Conservation (phyloP, 108 stramenopile species). For the Nannochloropsis oceanica region DNA sequence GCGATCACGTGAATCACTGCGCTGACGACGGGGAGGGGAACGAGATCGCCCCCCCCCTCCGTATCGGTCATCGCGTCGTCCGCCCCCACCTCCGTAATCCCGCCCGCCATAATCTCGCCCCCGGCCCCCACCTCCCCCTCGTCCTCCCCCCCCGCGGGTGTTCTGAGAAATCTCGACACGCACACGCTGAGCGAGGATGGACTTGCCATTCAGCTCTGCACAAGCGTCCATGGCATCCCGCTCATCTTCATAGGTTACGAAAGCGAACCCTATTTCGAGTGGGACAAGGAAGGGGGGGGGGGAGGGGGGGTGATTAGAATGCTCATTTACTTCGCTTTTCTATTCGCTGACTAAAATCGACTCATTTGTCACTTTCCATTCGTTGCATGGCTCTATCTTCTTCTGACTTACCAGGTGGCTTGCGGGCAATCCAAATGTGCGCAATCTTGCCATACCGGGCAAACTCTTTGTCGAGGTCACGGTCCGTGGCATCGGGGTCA, state of each 20-base stretch:
- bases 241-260: neutral
- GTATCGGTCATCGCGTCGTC: neutral
- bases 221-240: neutral
- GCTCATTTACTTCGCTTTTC: neutral
- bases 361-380: too few species aligned
- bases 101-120: neutral
- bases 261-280: neutral
- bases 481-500: neutral
- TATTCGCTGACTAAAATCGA: neutral
- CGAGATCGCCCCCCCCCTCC: neutral
- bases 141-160: neutral
- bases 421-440: neutral
- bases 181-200: neutral
- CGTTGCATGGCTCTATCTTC: neutral
- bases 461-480: neutral
- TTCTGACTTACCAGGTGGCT: neutral
- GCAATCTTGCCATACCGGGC: neutral
- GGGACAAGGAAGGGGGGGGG: neutral
- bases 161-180: neutral
- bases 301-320: neutral
- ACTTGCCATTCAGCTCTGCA: neutral
- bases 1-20: neutral
- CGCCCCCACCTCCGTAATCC: neutral
- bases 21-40: neutral
- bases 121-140: neutral